A percentile compares a stretch with the other conserved stretches of the same genome.
Conservation (phyloP, 2,329 filamentous ascomycete genomes). For the Aureobasidium sp. region DNA sequence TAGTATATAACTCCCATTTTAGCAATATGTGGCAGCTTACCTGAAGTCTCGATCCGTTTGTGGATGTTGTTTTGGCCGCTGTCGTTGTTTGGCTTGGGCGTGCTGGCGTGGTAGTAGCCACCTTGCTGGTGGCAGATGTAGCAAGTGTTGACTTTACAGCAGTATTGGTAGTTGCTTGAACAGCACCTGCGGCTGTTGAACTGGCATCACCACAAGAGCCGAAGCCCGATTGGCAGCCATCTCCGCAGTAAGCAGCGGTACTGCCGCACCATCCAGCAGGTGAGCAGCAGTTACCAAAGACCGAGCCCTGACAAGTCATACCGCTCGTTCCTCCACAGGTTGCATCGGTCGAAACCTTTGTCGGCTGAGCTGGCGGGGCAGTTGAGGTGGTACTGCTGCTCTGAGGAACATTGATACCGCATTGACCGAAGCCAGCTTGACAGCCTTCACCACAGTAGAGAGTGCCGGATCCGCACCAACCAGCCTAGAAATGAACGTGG, state of each 20-base stretch:
- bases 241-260: conserved; percentile 32
- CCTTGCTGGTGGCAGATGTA: background rate
- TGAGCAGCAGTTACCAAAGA: conserved; percentile 27
- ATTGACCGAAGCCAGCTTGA: conserved; percentile 23
- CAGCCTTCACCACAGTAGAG: conserved; percentile 20
- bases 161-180: background rate
- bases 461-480: conserved; percentile 9
- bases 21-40: background rate
- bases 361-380: background rate
- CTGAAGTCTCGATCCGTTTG: background rate
- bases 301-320: conserved; percentile 26
- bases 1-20: background rate
- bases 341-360: conserved; percentile 17
- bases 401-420: conserved; percentile 8
- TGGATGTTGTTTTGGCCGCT: background rate
- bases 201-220: conserved; percentile 15
- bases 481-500: background rate
- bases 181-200: background rate
- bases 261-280: conserved; percentile 28
- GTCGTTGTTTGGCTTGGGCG: background rate
- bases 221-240: conserved; percentile 20
- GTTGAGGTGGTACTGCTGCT: conserved; percentile 1
- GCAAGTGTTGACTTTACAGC: background rate
- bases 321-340: conserved; percentile 27
- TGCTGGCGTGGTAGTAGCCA: background rate